Conservation (phyloP, 257 asterid genomes). For the Nicotiana sylvestris region DNA sequence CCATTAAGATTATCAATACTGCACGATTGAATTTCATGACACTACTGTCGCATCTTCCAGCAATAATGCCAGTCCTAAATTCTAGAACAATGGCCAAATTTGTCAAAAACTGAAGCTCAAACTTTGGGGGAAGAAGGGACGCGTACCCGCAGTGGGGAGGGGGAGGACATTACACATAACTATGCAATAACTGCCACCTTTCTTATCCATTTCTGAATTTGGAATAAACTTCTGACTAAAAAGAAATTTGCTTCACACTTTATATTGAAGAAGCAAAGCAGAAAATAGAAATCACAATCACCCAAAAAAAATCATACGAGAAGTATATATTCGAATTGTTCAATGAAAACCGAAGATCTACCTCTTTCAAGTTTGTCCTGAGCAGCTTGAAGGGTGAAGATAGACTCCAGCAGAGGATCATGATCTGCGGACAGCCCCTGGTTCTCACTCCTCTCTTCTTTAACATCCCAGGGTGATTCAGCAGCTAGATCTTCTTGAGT, state of each 20-base stretch:
- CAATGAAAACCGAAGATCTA: slow-evolving; percentile 25
- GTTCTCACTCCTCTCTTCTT: slow-evolving; percentile 45
- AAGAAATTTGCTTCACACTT: not conserved
- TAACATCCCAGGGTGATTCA: slow-evolving; percentile 45
- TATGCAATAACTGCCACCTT: not conserved
- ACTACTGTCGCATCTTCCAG: not conserved
- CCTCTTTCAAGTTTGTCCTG: slow-evolving; percentile 68
- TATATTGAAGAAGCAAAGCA: not conserved
- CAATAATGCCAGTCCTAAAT: not conserved
- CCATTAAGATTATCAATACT: not conserved
- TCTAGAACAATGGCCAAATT: not conserved
- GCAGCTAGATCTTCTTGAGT: slow-evolving; percentile 39
- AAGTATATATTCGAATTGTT: not conserved
- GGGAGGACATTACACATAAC: not conserved
- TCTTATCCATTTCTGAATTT: not conserved
- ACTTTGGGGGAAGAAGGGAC: not conserved
- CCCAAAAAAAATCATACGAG: not conserved
- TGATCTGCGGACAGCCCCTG: slow-evolving; percentile 33
- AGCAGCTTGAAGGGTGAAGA: slow-evolving; percentile 47
- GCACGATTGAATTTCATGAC: not conserved
- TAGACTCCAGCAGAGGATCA: slow-evolving; percentile 50
- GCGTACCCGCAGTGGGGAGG: not conserved
- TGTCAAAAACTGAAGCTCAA: not conserved
- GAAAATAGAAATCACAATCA: not conserved
- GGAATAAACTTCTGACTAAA: not conserved